A percentile compares a stretch with the other conserved stretches of the same genome.
phyloP scores from a whole-genome alignment of 1,284 basidiomycete species.

The Taiwanofungus camphoratus region DNA sequence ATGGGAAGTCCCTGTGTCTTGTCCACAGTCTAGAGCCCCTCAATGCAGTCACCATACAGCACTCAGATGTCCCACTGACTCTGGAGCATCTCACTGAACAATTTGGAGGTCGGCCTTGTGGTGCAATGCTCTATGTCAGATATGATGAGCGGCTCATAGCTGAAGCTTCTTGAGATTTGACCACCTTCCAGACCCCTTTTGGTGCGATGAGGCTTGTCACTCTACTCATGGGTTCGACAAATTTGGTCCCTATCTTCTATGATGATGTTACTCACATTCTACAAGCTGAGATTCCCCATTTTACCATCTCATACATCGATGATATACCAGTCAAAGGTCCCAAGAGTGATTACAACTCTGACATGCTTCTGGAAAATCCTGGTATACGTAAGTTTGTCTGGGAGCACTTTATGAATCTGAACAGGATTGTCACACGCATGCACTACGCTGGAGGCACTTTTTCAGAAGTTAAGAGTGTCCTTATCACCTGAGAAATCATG shows the following conservation, averaged over 20 bases:
- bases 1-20: slow-evolving; percentile 28
- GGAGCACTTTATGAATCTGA: slow-evolving; percentile 24
- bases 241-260: slow-evolving; percentile 33
- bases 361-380: slow-evolving; percentile 25
- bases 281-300: slow-evolving; percentile 30
- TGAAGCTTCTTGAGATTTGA: slow-evolving; percentile 23
- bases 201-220: slow-evolving; percentile 21
- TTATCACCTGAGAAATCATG: slow-evolving; percentile 14
- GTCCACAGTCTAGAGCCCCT: slow-evolving; percentile 30
- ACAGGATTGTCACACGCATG: slow-evolving; percentile 27
- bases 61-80: slow-evolving; percentile 25
- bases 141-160: slow-evolving; percentile 20
- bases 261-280: slow-evolving; percentile 31
- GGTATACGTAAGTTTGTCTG: slow-evolving; percentile 27
- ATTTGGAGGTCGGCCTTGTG: slow-evolving; percentile 14
- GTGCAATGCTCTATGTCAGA: slow-evolving; percentile 22
- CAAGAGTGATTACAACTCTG: slow-evolving; percentile 19
- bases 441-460: slow-evolving; percentile 23
- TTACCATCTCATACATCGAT: slow-evolving; percentile 29
- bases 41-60: slow-evolving; percentile 29
- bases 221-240: slow-evolving; percentile 36
- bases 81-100: slow-evolving; percentile 26
- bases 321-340: slow-evolving; percentile 25
- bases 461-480: slow-evolving; percentile 16
- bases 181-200: slow-evolving; percentile 15